Evolutionary conservation across 176 grass and related monocot genomes (phyloP).

Genomic region (Tillandsia leiboldiana): DNA sequence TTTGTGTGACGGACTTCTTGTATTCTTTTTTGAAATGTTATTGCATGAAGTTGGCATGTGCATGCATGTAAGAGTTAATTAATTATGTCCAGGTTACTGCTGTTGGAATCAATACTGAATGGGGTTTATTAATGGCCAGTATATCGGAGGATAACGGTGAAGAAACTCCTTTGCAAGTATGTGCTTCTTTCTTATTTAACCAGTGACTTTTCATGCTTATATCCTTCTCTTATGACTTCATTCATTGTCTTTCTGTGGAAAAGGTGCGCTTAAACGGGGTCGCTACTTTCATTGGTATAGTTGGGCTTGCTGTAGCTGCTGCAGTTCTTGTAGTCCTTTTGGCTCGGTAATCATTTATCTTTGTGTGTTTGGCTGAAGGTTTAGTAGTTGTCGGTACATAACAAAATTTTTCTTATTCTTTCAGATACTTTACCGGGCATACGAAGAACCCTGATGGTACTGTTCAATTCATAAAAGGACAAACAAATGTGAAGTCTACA

Average conservation of each 20-base stretch:
- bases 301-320: constrained; percentile 67
- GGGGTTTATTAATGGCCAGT: constrained; percentile 89
- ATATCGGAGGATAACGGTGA: constrained; percentile 98
- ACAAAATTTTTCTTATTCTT: constrained; percentile 18
- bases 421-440: constrained; percentile 85
- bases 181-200: constrained; percentile 16
- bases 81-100: constrained; percentile 57
- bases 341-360: constrained; percentile 42
- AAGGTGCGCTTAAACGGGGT: constrained; percentile 94
- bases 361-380: not conserved
- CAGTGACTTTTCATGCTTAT: constrained; percentile 6
- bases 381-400: not conserved
- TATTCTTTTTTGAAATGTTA: not conserved
- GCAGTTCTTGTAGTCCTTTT: constrained; percentile 68
- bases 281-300: constrained; percentile 85
- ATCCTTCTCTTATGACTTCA: constrained; percentile 12
- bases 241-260: constrained; percentile 18
- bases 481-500: constrained; percentile 51
- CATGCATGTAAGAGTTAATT: constrained; percentile 8
- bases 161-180: constrained; percentile 96
- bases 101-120: constrained; percentile 96
- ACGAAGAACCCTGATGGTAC: constrained; percentile 69
- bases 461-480: constrained; percentile 80
- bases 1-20: too few relatives aligned
- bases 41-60: not conserved